Evolutionary conservation across 306 rosid genomes (phyloP).

Genomic region (Hylodesmum podocarpum): DNA sequence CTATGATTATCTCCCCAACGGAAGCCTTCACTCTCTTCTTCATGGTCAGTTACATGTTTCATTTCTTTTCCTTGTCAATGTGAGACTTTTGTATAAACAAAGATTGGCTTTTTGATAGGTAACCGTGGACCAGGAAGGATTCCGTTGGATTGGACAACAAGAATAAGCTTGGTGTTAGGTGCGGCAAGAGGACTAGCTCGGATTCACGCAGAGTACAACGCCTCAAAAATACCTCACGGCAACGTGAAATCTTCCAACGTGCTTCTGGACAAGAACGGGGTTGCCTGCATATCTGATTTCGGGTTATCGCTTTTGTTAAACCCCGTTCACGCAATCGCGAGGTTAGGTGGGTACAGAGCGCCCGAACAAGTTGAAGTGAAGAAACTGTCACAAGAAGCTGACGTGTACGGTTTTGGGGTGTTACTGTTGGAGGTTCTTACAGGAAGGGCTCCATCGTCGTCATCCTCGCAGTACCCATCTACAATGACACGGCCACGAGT

Average conservation of each 20-base stretch:
- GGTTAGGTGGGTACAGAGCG: constrained; percentile 86
- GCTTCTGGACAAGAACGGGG: constrained; percentile 83
- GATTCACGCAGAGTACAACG: constrained; percentile 71
- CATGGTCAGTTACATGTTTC: too few relatives aligned
- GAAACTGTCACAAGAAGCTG: constrained; percentile 79
- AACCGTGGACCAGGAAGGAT: constrained; percentile 95
- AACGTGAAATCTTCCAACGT: constrained; percentile 88
- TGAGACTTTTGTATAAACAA: too few relatives aligned
- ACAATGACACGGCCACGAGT: constrained; percentile 41
- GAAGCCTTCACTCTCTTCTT: constrained; percentile 89
- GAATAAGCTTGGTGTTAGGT: constrained; percentile 82
- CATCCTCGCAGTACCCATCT: constrained; percentile 55
- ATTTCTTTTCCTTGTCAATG: too few relatives aligned
- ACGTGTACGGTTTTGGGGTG: constrained; percentile 82
- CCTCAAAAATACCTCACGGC: constrained; percentile 85
- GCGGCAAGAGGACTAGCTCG: constrained; percentile 84
- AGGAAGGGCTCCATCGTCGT: constrained; percentile 67
- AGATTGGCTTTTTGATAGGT: too few relatives aligned
- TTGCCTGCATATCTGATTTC: constrained; percentile 82
- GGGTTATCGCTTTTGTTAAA: constrained; percentile 77
- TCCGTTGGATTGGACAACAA: constrained; percentile 98
- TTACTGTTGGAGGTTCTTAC: constrained; percentile 78
- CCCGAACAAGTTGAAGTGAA: constrained; percentile 80
- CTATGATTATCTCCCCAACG: constrained; percentile 88
- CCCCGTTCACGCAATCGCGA: constrained; percentile 83